Base-by-base conservation (phyloP, 2,329 filamentous ascomycete genomes). In the Trichoderma cornu-damae region DNA sequence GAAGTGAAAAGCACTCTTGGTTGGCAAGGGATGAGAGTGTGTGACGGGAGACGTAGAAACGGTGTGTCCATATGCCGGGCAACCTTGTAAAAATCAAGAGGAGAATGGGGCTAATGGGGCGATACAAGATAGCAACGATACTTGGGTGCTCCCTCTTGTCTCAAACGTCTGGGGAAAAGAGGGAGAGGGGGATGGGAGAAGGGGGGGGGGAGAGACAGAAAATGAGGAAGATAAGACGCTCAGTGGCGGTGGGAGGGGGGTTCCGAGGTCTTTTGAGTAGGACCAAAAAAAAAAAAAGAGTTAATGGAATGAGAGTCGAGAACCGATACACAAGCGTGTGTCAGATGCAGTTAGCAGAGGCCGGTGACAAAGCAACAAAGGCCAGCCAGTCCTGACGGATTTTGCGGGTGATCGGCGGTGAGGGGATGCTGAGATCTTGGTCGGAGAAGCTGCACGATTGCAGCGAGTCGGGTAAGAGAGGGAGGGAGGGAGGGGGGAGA, bases 331-430 rank as follows among this genome's bases (percentile, higher is more conserved):
- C 53, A 32, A 40, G n/a, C 24, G 42, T 30, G 34, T 18, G 53
- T 32, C 43, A 35, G 43, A 46, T 44, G 40, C 40, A 35, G 26
- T 26, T 6, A 30, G 34, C 26, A 20, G 26, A 44, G 51, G 20
- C n/a, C 43, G 51, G 28, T 40, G 49, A 54, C n/a, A 52, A 26
- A 49, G 35, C 49, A 22, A 35, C 35, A 32, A 53, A 44, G 12
- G 30, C 18, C 5, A 35, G 32, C 37, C 43, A 37, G 43, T 51
- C 43, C 42, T 30, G 54, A 60, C 53, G 58, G 47, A 24, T n/a
- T 46, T 28, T 56, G 55, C 53, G 58, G 42, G 53, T 38, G 58
- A 60, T 60, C 58, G 47, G 54, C 58, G 58, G 58, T 60, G 58
- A 60, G 53, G 47, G 48, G 58, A 47, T 32, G 26, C 52, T 50